Evolutionary conservation across 331 rosid species (phyloP).

Genomic region (Malus hybrid): DNA sequence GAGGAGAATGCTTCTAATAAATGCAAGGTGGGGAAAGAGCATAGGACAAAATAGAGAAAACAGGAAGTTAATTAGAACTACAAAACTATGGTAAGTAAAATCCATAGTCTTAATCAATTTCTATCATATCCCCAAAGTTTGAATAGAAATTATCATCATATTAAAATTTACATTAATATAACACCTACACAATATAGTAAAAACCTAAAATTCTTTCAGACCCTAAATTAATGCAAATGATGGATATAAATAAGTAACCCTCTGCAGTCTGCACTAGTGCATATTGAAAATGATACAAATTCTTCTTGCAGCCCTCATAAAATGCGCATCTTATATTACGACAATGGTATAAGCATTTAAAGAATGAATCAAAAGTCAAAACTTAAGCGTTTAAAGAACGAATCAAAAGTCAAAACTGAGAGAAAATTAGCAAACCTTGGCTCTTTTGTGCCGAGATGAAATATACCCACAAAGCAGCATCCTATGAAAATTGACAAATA

Average conservation of each 20-base stretch:
- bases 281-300: not conserved
- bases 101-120: too few relatives aligned
- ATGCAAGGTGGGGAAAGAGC: too few relatives aligned
- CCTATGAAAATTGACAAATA: constrained; percentile 77
- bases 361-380: not conserved
- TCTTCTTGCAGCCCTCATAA: not conserved
- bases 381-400: not conserved
- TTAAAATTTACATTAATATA: too few relatives aligned
- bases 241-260: too few relatives aligned
- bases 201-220: too few relatives aligned
- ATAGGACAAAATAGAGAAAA: too few relatives aligned
- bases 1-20: not conserved
- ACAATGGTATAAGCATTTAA: not conserved
- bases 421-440: constrained; percentile 51
- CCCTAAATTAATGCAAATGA: too few relatives aligned
- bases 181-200: too few relatives aligned
- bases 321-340: not conserved
- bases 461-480: constrained; percentile 75
- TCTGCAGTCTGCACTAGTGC: not conserved
- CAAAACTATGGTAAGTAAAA: too few relatives aligned
- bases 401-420: not conserved
- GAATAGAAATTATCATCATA: too few relatives aligned
- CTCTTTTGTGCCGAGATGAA: constrained; percentile 71
- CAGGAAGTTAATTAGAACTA: too few relatives aligned
- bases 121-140: too few relatives aligned